These are phyloP conservation scores for Metschnikowia colocasiae DNA, from an alignment of 805 yeast genomes.

Conservation along the genomic window DNA sequence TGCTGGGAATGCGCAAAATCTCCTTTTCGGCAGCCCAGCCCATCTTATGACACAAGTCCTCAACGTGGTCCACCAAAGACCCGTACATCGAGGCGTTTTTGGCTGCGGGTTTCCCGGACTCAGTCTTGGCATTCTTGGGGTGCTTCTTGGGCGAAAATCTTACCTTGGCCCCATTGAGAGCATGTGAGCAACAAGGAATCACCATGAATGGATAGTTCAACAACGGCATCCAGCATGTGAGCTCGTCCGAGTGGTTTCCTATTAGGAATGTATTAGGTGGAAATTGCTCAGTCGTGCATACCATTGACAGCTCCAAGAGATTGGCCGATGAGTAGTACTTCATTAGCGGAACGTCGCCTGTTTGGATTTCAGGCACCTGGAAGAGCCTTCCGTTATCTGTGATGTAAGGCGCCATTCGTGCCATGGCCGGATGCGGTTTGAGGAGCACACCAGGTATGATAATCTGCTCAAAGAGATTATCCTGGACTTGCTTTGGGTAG, in stretches of 20 bases:
- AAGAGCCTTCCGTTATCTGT: conserved; percentile 60
- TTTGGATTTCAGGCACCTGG: conserved; percentile 43
- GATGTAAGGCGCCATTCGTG: conserved; percentile 49
- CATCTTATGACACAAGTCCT: conserved; percentile 55
- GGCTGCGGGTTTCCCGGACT: conserved; percentile 1
- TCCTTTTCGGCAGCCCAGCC: conserved; percentile 89
- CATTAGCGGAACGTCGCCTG: conserved; percentile 38
- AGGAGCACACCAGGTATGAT: conserved; percentile 73
- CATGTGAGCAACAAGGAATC: conserved; percentile 93
- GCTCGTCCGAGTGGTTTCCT: conserved; percentile 93
- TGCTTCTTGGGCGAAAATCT: conserved; percentile 51
- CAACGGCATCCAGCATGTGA: conserved; percentile 93
- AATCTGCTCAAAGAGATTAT: conserved; percentile 65
- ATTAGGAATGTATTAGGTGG: conserved; percentile 73
- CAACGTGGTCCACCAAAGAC: conserved; percentile 81
- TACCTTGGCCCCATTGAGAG: conserved; percentile 68
- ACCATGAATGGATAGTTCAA: conserved; percentile 84
- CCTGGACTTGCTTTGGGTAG: conserved; percentile 64
- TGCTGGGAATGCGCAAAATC: conserved; percentile 88
- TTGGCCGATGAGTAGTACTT: conserved; percentile 54
- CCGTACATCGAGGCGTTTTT: conserved; percentile 64
- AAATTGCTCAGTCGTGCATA: conserved; percentile 59
- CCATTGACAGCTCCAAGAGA: conserved; percentile 48
- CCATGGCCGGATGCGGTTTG: conserved; percentile 64
- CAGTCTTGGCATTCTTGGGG: conserved; percentile 1